A percentile compares a stretch with the other conserved stretches of the same genome.
Conservation (phyloP, 2,329 filamentous ascomycete species). For the Neopestalotiopsis rosae region DNA sequence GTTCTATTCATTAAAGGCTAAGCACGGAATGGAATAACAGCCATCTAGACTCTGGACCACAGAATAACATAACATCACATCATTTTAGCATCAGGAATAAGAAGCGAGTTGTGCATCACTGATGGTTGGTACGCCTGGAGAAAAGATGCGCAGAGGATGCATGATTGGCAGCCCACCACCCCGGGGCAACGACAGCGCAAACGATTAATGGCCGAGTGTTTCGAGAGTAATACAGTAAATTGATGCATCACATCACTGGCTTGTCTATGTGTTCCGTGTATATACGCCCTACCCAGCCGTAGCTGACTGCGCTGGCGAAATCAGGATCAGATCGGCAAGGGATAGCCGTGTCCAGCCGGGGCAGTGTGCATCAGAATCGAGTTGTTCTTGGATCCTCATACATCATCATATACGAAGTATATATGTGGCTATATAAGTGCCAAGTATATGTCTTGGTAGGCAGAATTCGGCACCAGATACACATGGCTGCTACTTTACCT, state of each 20-base stretch:
- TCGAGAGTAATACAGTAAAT: neutral
- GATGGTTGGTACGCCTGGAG: neutral
- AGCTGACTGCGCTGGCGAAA: neutral
- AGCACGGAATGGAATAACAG: neutral
- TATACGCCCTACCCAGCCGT: neutral
- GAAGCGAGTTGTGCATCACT: neutral
- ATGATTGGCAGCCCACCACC: neutral
- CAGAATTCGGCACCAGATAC: no score
- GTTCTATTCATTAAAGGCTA: neutral
- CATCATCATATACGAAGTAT: neutral
- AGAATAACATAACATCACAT: neutral
- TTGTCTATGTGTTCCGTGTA: neutral
- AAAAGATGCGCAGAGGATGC: neutral
- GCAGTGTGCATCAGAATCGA: slow-evolving; percentile 2
- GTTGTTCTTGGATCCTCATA: neutral
- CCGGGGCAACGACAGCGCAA: neutral
- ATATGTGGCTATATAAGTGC: neutral
- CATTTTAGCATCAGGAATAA: neutral
- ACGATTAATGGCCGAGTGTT: neutral
- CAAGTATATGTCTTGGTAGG: neutral
- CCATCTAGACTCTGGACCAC: neutral
- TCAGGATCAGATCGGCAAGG: neutral
- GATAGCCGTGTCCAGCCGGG: neutral
- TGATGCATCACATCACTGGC: neutral
- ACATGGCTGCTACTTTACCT: no score